phyloP scores from a whole-genome alignment of 768 basidiomycete species.

The Suillus americanus region DNA sequence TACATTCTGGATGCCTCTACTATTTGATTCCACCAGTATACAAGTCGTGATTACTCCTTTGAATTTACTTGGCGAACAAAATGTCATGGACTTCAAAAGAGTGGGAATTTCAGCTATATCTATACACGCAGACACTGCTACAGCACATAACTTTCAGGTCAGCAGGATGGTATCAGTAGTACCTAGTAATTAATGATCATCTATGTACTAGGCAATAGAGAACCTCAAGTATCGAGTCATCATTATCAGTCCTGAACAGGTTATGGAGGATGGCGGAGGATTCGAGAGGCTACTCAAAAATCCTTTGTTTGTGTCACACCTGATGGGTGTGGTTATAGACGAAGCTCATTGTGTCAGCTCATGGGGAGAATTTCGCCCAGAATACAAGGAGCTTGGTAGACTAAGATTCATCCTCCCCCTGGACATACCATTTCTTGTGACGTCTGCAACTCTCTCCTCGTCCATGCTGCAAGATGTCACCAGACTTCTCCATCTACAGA shows the following conservation, averaged over 20 bases:
- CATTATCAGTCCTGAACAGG: not conserved
- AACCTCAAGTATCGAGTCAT: not conserved
- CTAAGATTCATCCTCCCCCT: no score
- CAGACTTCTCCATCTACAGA: no score
- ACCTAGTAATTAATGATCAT: not conserved
- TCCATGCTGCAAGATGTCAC: no score
- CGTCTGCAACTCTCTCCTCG: no score
- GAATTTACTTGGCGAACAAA: not conserved
- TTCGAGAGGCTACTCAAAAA: not conserved
- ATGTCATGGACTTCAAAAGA: not conserved
- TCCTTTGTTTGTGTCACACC: not conserved
- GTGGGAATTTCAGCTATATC: not conserved
- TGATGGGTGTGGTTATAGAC: not conserved
- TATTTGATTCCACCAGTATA: not conserved
- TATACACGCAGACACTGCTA: not conserved
- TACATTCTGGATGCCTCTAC: not conserved
- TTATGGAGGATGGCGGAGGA: not conserved
- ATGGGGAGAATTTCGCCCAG: no score
- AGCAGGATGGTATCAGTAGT: not conserved
- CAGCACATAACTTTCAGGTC: not conserved
- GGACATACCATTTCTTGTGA: no score
- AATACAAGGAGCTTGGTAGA: no score
- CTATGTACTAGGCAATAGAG: not conserved
- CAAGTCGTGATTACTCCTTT: not conserved
- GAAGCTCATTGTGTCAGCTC: not conserved